Percentiles rank a stretch among this genome's conserved stretches.
Conservation (phyloP, 805 yeast species). For the Metschnikowia lachancei region DNA sequence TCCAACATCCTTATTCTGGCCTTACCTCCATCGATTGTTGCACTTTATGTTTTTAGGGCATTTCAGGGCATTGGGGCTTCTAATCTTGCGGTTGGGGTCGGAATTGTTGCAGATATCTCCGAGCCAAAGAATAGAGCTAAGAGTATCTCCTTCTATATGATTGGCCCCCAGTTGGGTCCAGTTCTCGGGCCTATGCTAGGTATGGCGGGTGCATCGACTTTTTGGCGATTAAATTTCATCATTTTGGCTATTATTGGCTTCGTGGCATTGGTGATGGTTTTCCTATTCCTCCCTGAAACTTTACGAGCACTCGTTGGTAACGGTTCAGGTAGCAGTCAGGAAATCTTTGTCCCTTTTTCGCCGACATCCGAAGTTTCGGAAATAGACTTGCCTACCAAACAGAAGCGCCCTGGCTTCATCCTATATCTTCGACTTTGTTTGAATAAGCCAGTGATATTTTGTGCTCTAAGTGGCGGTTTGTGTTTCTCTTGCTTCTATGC, state of each 20-base stretch:
- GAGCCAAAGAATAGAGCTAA: slow-evolving; percentile 32
- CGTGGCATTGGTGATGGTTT: slow-evolving; percentile 23
- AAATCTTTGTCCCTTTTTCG: slow-evolving; percentile 22
- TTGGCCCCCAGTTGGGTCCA: slow-evolving; percentile 42
- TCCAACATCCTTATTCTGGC: slow-evolving; percentile 32
- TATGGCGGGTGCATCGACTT: slow-evolving; percentile 24
- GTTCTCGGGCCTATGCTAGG: slow-evolving; percentile 37
- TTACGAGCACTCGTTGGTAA: slow-evolving; percentile 38
- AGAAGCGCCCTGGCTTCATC: slow-evolving; percentile 41
- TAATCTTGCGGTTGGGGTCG: slow-evolving; percentile 36
- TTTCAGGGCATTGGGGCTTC: slow-evolving; percentile 41
- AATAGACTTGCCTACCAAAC: slow-evolving; percentile 30
- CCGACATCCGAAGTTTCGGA: not conserved
- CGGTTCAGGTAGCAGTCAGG: slow-evolving; percentile 23
- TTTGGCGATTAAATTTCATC: slow-evolving; percentile 38
- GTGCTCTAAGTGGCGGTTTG: slow-evolving; percentile 48
- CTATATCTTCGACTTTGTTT: slow-evolving; percentile 37
- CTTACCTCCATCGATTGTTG: slow-evolving; percentile 30
- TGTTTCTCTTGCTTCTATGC: slow-evolving; percentile 56
- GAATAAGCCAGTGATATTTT: slow-evolving; percentile 44
- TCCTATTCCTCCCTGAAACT: slow-evolving; percentile 40
- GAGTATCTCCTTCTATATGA: slow-evolving; percentile 34
- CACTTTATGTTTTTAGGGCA: slow-evolving; percentile 30
- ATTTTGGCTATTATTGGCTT: slow-evolving; percentile 30
- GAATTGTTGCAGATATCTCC: slow-evolving; percentile 34